phyloP scores from a whole-genome alignment of 768 basidiomycete species.

The Lactifluus hygrophoroides region DNA sequence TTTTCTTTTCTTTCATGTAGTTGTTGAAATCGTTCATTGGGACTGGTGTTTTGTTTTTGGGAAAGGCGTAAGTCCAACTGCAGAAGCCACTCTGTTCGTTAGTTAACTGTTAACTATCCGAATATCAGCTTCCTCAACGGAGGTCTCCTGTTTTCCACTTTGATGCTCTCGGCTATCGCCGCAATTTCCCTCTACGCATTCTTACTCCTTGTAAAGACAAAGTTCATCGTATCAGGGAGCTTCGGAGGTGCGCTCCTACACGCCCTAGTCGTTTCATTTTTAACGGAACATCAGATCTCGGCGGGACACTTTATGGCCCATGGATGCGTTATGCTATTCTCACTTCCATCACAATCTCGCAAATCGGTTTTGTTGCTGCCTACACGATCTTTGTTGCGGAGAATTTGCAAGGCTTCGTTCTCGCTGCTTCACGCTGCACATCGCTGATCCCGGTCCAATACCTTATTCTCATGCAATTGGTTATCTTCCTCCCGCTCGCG shows the following conservation, averaged over 20 bases:
- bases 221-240: slow-evolving; percentile 82
- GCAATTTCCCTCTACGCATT: slow-evolving; percentile 87
- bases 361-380: slow-evolving; percentile 80
- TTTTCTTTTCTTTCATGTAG: slow-evolving; percentile 32
- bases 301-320: slow-evolving; percentile 82
- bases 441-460: slow-evolving; percentile 59
- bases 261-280: not conserved
- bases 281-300: slow-evolving; percentile 57
- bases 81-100: not conserved
- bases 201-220: slow-evolving; percentile 80
- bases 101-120: not conserved
- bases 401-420: slow-evolving; percentile 82
- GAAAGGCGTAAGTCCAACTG: slow-evolving; percentile 64
- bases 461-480: slow-evolving; percentile 75
- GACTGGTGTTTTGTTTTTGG: slow-evolving; percentile 92
- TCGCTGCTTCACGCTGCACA: slow-evolving; percentile 70
- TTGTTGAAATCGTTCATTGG: slow-evolving; percentile 91
- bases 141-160: slow-evolving; percentile 79
- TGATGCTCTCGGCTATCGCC: slow-evolving; percentile 75
- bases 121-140: slow-evolving; percentile 87
- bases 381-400: slow-evolving; percentile 96
- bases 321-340: slow-evolving; percentile 92
- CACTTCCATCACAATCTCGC: slow-evolving; percentile 79
- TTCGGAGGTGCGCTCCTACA: slow-evolving; percentile 63
- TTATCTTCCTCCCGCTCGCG: slow-evolving; percentile 84